A percentile compares a stretch with the other conserved stretches of the same genome.
Conservation (phyloP, 306 rosid species). For the Ormosia semicastrata region DNA sequence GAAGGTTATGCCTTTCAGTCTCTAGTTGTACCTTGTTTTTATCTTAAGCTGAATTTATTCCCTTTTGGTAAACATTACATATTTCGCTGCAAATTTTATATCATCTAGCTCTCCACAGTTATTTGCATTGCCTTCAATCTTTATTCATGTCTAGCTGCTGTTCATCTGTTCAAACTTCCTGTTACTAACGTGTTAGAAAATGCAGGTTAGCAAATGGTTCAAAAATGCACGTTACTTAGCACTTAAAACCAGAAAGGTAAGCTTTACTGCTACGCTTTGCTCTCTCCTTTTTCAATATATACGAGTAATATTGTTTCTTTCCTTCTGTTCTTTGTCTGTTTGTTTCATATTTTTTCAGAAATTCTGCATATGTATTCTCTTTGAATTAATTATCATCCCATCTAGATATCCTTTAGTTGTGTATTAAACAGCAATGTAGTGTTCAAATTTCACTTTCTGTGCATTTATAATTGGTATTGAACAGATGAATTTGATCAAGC, state of each 20-base stretch:
- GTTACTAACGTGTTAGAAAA: slow-evolving; percentile 23
- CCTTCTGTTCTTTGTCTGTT: neutral
- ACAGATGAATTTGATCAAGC: neutral
- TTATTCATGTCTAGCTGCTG: neutral
- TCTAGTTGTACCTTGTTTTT: slow-evolving; percentile 7
- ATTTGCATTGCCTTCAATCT: slow-evolving; percentile 6
- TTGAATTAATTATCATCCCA: neutral
- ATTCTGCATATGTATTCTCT: neutral
- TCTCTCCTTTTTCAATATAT: neutral
- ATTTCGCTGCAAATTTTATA: slow-evolving; percentile 8
- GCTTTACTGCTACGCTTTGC: slow-evolving; percentile 7
- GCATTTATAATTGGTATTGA: neutral
- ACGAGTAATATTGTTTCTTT: neutral
- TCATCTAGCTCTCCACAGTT: neutral
- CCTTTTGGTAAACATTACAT: neutral
- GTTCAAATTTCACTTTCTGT: neutral
- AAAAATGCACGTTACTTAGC: slow-evolving; percentile 91
- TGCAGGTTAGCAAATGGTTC: slow-evolving; percentile 97
- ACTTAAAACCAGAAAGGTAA: slow-evolving; percentile 79
- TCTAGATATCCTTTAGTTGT: slow-evolving; percentile 5
- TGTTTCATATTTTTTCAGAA: neutral
- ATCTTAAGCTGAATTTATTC: neutral
- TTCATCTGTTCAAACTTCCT: slow-evolving; percentile 12
- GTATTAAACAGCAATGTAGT: neutral
- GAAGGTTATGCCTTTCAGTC: slow-evolving; percentile 53